Conservation (phyloP, 2,329 filamentous ascomycete species). For the Mycosphaerella sp. region DNA sequence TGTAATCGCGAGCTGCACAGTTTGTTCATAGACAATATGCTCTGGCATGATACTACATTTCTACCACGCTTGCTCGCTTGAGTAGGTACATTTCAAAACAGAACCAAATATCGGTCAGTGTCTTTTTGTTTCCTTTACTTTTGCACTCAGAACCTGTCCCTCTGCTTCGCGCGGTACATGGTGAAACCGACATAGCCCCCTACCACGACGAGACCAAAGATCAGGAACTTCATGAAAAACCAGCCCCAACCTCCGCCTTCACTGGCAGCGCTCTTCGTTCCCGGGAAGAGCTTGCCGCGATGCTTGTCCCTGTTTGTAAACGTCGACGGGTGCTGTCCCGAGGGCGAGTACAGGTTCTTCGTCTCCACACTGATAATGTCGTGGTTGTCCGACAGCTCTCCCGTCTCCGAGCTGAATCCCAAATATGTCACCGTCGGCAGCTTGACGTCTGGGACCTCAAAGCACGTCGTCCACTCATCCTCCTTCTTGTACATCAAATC, state of each 20-base stretch:
- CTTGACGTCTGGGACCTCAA: constrained; percentile 60
- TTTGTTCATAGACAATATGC: constrained; percentile 7
- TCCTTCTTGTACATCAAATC: constrained; percentile 93
- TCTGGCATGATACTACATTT: constrained; percentile 6
- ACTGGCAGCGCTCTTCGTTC: constrained; percentile 39
- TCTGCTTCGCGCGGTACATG: constrained; percentile 59
- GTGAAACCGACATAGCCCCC: constrained; percentile 84
- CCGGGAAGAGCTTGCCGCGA: constrained; percentile 25
- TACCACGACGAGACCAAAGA: constrained; percentile 63
- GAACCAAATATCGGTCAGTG: neutral
- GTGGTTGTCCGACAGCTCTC: constrained; percentile 95
- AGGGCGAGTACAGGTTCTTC: constrained; percentile 76
- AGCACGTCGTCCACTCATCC: constrained; percentile 83
- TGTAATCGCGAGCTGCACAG: neutral
- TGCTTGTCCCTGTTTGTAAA: constrained; percentile 35
- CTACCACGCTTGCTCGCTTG: constrained; percentile 3
- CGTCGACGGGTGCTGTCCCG: constrained; percentile 28
- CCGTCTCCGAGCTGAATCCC: constrained; percentile 75
- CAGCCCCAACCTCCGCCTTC: constrained; percentile 55
- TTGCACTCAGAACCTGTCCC: constrained; percentile 40
- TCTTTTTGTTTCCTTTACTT: neutral
- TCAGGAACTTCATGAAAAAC: constrained; percentile 74
- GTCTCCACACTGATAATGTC: constrained; percentile 85
- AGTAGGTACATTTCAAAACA: neutral
- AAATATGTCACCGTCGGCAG: constrained; percentile 67